Percentiles rank a stretch among this genome's conserved stretches.
Conservation (phyloP, 441 rosid species). For the Croton setiger region DNA sequence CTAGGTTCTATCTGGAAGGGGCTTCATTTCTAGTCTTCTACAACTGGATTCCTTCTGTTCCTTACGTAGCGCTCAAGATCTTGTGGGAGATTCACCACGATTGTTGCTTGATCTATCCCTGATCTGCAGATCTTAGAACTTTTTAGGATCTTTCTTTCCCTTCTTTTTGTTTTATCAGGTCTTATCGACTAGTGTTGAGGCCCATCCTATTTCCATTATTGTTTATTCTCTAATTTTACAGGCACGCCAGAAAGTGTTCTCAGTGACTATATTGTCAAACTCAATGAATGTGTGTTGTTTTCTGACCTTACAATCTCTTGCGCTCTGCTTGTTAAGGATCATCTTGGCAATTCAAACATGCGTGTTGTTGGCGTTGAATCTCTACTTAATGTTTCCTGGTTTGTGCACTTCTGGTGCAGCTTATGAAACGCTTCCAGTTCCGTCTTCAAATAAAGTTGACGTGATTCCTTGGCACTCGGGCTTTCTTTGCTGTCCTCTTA, state of each 20-base stretch:
- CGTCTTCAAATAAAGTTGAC: constrained; percentile 9
- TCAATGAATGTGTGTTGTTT: constrained; percentile 28
- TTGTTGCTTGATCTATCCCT: constrained; percentile 29
- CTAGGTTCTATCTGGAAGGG: constrained; percentile 38
- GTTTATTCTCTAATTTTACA: constrained; percentile 31
- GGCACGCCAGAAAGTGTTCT: constrained; percentile 26
- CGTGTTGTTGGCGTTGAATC: constrained; percentile 20
- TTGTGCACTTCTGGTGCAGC: constrained; percentile 5
- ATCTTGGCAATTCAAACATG: constrained; percentile 18
- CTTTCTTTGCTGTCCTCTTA: constrained; percentile 13
- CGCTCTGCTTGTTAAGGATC: constrained; percentile 27
- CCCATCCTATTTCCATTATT: constrained; percentile 35
- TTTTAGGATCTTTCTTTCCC: constrained; percentile 63
- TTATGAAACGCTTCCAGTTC: constrained; percentile 6
- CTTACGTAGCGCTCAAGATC: constrained; percentile 37
- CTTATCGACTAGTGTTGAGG: constrained; percentile 33
- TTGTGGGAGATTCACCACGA: constrained; percentile 30
- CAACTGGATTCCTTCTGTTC: constrained; percentile 36
- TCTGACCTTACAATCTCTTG: constrained; percentile 33
- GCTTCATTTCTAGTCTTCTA: constrained; percentile 35
- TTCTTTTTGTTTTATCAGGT: constrained; percentile 33
- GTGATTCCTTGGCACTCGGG: constrained; percentile 4
- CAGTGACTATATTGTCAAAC: constrained; percentile 23
- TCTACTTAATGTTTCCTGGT: constrained; percentile 23
- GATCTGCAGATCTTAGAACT: constrained; percentile 42